Conservation (phyloP, 306 rosid species). For the Elaeagnus macrophylla region DNA sequence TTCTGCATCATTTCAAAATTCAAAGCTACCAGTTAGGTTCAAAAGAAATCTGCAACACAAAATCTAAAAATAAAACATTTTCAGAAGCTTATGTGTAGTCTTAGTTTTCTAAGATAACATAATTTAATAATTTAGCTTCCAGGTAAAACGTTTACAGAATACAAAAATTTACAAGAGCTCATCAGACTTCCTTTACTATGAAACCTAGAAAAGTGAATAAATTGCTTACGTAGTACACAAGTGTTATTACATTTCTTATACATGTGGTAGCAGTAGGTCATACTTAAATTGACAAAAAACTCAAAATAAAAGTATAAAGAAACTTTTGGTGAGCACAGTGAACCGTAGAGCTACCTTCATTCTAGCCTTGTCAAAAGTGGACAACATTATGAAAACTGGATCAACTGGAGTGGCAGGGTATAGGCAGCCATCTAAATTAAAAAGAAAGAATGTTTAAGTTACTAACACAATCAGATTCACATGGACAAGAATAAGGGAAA, state of each 20-base stretch:
- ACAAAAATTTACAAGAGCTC: neutral
- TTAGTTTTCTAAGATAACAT: neutral
- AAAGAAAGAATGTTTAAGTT: neutral
- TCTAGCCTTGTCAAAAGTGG: conserved; percentile 80
- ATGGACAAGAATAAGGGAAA: neutral
- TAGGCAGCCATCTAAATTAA: conserved; percentile 60
- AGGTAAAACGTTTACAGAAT: neutral
- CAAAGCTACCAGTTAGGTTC: conserved; percentile 8
- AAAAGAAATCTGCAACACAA: neutral
- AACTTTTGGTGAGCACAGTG: neutral
- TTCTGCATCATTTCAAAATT: conserved; percentile 50
- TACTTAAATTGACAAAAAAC: neutral
- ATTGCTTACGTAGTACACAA: neutral
- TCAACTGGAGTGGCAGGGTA: conserved; percentile 74
- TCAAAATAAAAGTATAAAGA: conserved; percentile 3
- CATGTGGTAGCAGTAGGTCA: neutral
- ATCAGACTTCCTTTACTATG: neutral
- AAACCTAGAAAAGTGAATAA: neutral
- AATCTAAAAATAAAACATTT: neutral
- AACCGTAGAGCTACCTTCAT: conserved; percentile 53
- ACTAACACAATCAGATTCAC: neutral
- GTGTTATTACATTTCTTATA: neutral
- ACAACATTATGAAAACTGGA: conserved; percentile 78
- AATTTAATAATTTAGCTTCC: neutral
- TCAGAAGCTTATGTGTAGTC: neutral